Conservation (phyloP, 2,329 filamentous ascomycete species). For the Monosporascus ibericus region DNA sequence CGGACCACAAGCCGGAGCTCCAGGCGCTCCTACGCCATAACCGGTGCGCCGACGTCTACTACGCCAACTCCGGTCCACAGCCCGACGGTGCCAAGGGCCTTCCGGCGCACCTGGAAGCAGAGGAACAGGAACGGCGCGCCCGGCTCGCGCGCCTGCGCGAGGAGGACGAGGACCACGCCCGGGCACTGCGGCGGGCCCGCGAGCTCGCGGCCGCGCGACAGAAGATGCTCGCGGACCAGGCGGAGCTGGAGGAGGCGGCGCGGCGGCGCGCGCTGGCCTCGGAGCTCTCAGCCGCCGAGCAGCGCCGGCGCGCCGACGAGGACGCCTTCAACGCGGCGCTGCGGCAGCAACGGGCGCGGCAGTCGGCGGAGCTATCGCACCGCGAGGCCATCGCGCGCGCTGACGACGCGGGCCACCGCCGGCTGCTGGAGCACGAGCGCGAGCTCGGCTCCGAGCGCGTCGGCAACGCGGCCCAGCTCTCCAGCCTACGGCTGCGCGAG, state of each 20-base stretch:
- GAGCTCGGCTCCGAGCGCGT: conserved; percentile 39
- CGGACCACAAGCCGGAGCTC: conserved; percentile 35
- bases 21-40: conserved; percentile 44
- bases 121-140: conserved; percentile 45
- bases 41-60: conserved; percentile 47
- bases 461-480: conserved; percentile 43
- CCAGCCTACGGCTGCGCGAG: conserved; percentile 42
- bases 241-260: conserved; percentile 46
- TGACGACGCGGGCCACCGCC: conserved; percentile 37
- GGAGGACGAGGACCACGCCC: conserved; percentile 43
- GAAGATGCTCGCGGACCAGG: conserved; percentile 41
- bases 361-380: conserved; percentile 31
- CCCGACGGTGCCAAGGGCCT: conserved; percentile 47
- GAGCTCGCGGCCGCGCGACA: conserved; percentile 47
- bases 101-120: conserved; percentile 41
- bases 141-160: conserved; percentile 38
- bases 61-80: conserved; percentile 46
- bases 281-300: conserved; percentile 37
- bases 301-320: conserved; percentile 43
- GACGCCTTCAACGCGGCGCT: conserved; percentile 31
- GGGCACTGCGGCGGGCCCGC: conserved; percentile 40
- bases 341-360: conserved; percentile 33
- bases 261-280: conserved; percentile 39
- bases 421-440: conserved; percentile 43
- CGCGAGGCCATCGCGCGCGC: conserved; percentile 33